phyloP scores from a whole-genome alignment of 2,329 filamentous ascomycete species.

The Cladorrhinum sp. region DNA sequence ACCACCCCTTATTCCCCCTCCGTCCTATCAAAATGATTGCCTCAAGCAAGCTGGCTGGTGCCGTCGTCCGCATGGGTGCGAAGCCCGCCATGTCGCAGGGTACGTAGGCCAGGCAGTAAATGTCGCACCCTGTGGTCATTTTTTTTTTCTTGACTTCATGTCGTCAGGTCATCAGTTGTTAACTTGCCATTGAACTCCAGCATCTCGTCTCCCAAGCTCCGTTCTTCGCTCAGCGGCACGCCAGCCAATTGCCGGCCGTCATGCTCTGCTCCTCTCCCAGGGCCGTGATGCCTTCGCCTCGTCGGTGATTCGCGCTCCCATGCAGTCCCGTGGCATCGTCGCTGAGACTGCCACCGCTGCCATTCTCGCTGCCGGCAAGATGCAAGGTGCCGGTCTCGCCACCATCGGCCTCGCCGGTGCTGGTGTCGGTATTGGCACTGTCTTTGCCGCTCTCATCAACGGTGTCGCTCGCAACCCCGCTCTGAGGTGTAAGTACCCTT shows the following conservation, averaged over 20 bases:
- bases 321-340: constrained; percentile 30
- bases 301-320: constrained; percentile 24
- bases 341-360: constrained; percentile 29
- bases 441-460: constrained; percentile 26
- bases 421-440: constrained; percentile 27
- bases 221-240: constrained; percentile 25
- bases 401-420: constrained; percentile 28
- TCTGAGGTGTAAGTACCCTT: constrained; percentile 20
- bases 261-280: constrained; percentile 28
- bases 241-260: constrained; percentile 19
- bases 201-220: constrained; percentile 29
- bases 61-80: constrained; percentile 25
- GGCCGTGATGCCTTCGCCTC: constrained; percentile 22
- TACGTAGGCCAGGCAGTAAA: constrained; percentile 15
- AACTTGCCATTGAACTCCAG: constrained; percentile 14
- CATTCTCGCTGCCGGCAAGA: constrained; percentile 26
- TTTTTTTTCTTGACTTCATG: not conserved
- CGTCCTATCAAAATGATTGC: constrained; percentile 23
- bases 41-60: constrained; percentile 24
- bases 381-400: constrained; percentile 27
- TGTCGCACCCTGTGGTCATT: constrained; percentile 9
- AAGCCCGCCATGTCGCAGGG: constrained; percentile 28
- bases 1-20: constrained; percentile 10
- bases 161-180: constrained; percentile 13
- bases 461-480: constrained; percentile 28